Evolutionary conservation across 371 early-diverging fungal genomes (phyloP), one percentile per base, ranked within the genome.

Genomic region (Chytridiales sp.): DNA sequence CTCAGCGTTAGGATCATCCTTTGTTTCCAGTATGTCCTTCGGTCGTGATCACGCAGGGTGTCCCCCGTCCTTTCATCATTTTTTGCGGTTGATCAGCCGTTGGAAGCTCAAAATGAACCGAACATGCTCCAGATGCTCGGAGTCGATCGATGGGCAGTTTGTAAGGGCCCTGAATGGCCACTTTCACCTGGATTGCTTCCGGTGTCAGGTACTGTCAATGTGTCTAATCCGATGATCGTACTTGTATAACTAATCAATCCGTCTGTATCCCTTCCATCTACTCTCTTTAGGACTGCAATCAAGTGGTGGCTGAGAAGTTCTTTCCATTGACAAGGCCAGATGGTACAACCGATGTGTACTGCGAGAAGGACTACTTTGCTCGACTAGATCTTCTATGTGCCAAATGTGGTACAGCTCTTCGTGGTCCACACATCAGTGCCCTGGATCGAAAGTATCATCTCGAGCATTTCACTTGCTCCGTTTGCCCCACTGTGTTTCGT

Each of bases 401-500:
- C 29, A 80, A 84, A 40, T 98, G 98, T 74, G 87, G 89, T 6
- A 86, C 85, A 39, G 91, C 96, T 15, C 72, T 98, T 24, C 82
- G 92, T 47, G 94, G 92, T 24, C 87, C 93, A 2, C 93, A 95
- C 65, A 94, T 97, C 64, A 89, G 87, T 50, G 98, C 95, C 0
- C 74, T 92, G 46, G 89, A 87, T 47, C 85, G 85, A 72, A 95
- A 75, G 57, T 98, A 90, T 68, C 97, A 97, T 62, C 81, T 93
- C 38, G 93, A 97, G 59, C 98, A 97, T 69, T 97, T 97, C 67
- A 90, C 91, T 35, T 98, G 98, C 72, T 87, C 90, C 24, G 87
- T 88, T 27, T 98, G 98, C 58, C 80, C 88, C 15, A 90, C 87
- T 5, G 86, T 90, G 29, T 98, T 98, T 77, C 93, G 94, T 0